Conservation (phyloP, 1,139 yeast genomes). For the Starmera stellimalicola region DNA sequence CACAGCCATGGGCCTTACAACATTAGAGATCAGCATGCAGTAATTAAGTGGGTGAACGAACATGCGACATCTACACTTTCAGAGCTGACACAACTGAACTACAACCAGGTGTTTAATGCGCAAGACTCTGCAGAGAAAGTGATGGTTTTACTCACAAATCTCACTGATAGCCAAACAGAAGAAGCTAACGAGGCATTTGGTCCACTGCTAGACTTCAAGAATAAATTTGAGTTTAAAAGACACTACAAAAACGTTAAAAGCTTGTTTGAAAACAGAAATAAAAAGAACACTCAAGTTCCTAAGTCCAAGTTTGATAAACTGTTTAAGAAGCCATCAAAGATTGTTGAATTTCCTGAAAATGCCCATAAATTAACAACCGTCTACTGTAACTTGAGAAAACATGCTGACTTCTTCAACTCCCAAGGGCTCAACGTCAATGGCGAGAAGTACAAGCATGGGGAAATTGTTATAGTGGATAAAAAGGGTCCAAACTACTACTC, state of each 20-base stretch:
- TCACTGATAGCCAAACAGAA: slow-evolving; percentile 11
- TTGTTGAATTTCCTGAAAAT: slow-evolving; percentile 33
- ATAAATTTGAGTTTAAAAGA: slow-evolving; percentile 41
- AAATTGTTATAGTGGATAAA: slow-evolving; percentile 29
- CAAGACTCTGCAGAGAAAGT: slow-evolving; percentile 29
- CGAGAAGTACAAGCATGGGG: slow-evolving; percentile 34
- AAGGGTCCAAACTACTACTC: slow-evolving; percentile 27
- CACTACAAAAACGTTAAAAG: slow-evolving; percentile 34
- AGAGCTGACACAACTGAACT: slow-evolving; percentile 36
- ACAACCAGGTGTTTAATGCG: slow-evolving; percentile 27
- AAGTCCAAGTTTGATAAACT: slow-evolving; percentile 31
- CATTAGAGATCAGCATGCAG: slow-evolving; percentile 37
- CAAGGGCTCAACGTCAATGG: slow-evolving; percentile 35
- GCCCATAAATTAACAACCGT: slow-evolving; percentile 39
- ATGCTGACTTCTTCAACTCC: slow-evolving; percentile 24
- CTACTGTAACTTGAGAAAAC: slow-evolving; percentile 40
- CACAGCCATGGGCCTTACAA: slow-evolving; percentile 59
- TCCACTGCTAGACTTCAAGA: neutral
- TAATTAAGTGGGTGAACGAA: slow-evolving; percentile 39
- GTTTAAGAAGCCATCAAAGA: slow-evolving; percentile 37
- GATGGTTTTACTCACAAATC: slow-evolving; percentile 45
- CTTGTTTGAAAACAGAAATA: slow-evolving; percentile 29
- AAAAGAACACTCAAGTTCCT: slow-evolving; percentile 36
- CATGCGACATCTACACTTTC: slow-evolving; percentile 42
- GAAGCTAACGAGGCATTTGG: slow-evolving; percentile 7